These are phyloP conservation scores for Chlorella variabilis DNA, from an alignment of 163 green algal genomes.

Conservation along the genomic window DNA sequence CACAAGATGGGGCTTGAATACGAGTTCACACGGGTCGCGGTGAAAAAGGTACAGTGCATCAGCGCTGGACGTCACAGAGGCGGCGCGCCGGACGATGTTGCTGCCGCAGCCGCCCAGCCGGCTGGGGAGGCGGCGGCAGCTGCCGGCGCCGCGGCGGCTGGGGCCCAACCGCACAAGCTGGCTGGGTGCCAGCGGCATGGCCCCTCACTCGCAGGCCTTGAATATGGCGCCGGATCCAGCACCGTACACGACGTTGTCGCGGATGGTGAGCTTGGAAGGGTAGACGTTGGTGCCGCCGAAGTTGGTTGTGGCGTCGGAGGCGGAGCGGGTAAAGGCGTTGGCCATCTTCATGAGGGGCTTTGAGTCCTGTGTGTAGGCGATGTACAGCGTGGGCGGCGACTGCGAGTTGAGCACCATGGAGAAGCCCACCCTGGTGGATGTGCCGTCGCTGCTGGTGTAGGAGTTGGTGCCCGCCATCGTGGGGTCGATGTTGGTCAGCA, in stretches of 20 bases:
- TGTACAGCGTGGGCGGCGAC: neutral
- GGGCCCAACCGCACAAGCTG: no score
- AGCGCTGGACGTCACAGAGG: no score
- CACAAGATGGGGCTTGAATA: no score
- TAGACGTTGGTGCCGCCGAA: neutral
- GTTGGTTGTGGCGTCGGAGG: neutral
- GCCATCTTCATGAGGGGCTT: neutral
- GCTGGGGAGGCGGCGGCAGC: no score
- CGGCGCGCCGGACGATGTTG: no score
- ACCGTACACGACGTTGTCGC: neutral
- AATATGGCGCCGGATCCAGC: neutral
- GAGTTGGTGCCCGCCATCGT: neutral
- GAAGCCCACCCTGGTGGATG: neutral
- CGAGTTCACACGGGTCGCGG: no score
- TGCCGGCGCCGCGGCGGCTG: no score
- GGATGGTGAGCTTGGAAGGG: neutral
- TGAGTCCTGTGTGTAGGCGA: neutral
- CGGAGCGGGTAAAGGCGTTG: neutral
- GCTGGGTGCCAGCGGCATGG: no score
- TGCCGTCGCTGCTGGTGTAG: neutral
- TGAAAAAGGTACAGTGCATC: no score
- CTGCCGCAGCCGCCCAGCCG: no score
- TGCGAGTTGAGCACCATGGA: neutral
- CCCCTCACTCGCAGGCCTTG: neutral
- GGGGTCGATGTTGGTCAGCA: neutral